A percentile compares a stretch with the other conserved stretches of the same genome.
Conservation (phyloP, 2,329 filamentous ascomycete species). For the Scedosporium minutisporum region DNA sequence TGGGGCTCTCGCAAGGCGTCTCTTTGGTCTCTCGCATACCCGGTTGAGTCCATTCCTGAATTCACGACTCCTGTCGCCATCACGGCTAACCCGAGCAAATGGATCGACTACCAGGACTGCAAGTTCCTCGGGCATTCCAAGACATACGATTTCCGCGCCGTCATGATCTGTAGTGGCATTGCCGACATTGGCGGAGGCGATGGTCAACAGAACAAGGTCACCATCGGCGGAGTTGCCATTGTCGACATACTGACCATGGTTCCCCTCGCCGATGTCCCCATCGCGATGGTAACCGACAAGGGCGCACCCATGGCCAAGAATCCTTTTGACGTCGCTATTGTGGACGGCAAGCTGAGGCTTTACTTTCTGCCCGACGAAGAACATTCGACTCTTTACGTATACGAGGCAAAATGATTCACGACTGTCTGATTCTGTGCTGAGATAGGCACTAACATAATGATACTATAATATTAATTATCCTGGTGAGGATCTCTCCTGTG, state of each 20-base stretch:
- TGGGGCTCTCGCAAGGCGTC: constrained; percentile 35
- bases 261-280: constrained; percentile 34
- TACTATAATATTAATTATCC: too few relatives aligned
- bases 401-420: constrained; percentile 25
- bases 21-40: constrained; percentile 21
- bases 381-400: constrained; percentile 35
- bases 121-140: constrained; percentile 35
- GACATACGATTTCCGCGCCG: constrained; percentile 22
- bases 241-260: constrained; percentile 34
- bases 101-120: constrained; percentile 41
- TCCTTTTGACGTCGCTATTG: constrained; percentile 34
- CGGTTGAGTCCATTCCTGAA: background rate
- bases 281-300: constrained; percentile 27
- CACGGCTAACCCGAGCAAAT: constrained; percentile 30
- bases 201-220: constrained; percentile 15
- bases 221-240: constrained; percentile 35
- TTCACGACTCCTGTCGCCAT: constrained; percentile 10
- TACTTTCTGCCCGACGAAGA: constrained; percentile 38
- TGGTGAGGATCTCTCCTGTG: too few relatives aligned
- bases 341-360: constrained; percentile 32
- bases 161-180: constrained; percentile 39
- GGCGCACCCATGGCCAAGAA: constrained; percentile 36
- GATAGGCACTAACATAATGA: background rate
- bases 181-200: constrained; percentile 18
- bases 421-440: background rate